Base-by-base conservation (phyloP, 2,329 filamentous ascomycete genomes). In the Allantophomopsis cytisporea region DNA sequence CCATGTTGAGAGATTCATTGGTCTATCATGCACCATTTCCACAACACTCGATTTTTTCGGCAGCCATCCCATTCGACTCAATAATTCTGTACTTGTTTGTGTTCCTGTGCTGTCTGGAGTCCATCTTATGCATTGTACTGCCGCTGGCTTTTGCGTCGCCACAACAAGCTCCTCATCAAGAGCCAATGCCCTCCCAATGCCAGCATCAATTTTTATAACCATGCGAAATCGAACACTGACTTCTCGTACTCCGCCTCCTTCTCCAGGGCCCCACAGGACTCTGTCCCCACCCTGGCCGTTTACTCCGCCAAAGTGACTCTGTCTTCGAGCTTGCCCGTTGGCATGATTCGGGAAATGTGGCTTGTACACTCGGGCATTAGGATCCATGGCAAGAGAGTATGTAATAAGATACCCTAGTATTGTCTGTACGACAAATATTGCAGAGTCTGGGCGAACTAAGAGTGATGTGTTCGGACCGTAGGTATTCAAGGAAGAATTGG, bases 101-200 rank as follows among this genome's bases (percentile, higher is more conserved):
- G 73, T 81, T 15, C 84, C 83, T 28, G 70, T 73, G 47, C 71
- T 80, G 55, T 94, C 88, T 1, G 88, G 83, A 0, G 81, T 83
- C 91, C 91, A 98, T 42, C 83, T 77, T 50, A 98, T 96, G 60
- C 88, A 95, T 59, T 98, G 91, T 13, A 96, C 77, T n/a, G 91
- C 89, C 1, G 88, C 80, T 3, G 91, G 91, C 54, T 91, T 94
- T 41, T 76, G 70, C 1, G 91, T 98, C 4, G 91, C 85, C 39
- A 98, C 88, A 16, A 96, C 70, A 32, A 98, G 66, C 58, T 96
- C 91, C 41, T 94, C 85, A 48, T 96, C 91, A 16, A 96, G 69
- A 2, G 91, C 89, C 40, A 96, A 64, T 10, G 84, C 86, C 52
- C 80, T 84, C 49, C 80, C 79, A 50, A 98, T 95, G 2, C 91